phyloP scores from a whole-genome alignment of 202 grass and related monocot species.

The Schoenoplectus triqueter region DNA sequence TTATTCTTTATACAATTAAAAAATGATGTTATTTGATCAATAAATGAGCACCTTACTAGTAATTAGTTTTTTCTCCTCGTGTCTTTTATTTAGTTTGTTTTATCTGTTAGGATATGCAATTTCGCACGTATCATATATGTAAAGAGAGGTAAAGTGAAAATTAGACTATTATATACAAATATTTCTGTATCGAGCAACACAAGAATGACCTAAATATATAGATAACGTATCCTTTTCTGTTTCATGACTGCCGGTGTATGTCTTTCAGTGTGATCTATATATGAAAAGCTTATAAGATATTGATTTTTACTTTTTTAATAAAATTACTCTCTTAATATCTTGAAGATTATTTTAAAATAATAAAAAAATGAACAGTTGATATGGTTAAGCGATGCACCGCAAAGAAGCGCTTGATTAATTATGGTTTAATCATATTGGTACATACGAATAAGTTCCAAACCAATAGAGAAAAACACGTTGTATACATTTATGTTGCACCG shows the following conservation, averaged over 20 bases:
- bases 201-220: not conserved
- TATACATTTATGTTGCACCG: not conserved
- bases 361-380: not conserved
- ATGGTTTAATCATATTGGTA: too few species aligned
- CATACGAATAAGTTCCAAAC: too few species aligned
- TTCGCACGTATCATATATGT: not conserved
- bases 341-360: not conserved
- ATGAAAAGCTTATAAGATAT: not conserved
- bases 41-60: not conserved
- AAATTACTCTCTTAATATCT: not conserved
- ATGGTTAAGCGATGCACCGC: not conserved
- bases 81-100: not conserved
- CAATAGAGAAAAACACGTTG: not conserved
- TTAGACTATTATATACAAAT: not conserved
- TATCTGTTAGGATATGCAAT: not conserved
- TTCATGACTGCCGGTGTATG: not conserved
- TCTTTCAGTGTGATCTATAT: not conserved
- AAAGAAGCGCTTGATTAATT: too few species aligned
- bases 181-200: not conserved
- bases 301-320: too few species aligned
- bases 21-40: slow-evolving; percentile 34
- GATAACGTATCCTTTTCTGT: too few species aligned
- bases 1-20: slow-evolving; percentile 25
- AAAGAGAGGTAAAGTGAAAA: not conserved
- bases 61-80: not conserved